These are phyloP conservation scores for Fusarium subtropicale DNA, from an alignment of 2,329 filamentous ascomycete genomes.

Conservation along the genomic window DNA sequence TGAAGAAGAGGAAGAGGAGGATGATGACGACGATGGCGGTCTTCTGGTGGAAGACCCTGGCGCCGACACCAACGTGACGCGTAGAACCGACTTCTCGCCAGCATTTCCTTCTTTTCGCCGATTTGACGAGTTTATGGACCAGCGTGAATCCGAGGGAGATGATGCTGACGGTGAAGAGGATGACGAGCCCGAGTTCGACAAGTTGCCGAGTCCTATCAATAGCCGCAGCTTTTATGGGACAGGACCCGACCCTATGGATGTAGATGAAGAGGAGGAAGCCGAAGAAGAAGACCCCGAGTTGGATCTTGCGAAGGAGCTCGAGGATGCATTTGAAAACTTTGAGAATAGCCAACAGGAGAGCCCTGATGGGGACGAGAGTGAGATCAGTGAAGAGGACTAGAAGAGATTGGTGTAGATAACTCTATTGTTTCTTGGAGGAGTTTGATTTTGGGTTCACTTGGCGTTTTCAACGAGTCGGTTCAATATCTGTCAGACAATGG, in stretches of 20 bases:
- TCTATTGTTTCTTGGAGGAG: neutral
- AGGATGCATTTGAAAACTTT: constrained; percentile 63
- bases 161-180: constrained; percentile 62
- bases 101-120: constrained; percentile 60
- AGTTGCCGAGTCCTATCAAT: constrained; percentile 66
- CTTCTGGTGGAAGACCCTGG: constrained; percentile 71
- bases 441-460: constrained; percentile 13
- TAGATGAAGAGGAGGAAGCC: constrained; percentile 47
- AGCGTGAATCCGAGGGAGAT: constrained; percentile 60
- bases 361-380: constrained; percentile 69
- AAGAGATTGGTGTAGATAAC: constrained; percentile 12
- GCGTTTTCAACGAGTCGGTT: constrained; percentile 18
- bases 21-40: constrained; percentile 67
- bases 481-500: constrained; percentile 4
- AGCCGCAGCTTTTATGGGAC: constrained; percentile 47
- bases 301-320: constrained; percentile 64
- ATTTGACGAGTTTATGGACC: constrained; percentile 66
- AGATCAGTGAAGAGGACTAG: constrained; percentile 75
- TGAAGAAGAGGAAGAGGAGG: constrained; percentile 66
- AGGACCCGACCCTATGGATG: constrained; percentile 47
- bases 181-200: constrained; percentile 61
- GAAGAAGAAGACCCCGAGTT: constrained; percentile 49
- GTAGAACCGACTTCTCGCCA: constrained; percentile 60
- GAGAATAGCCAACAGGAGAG: constrained; percentile 65
- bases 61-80: constrained; percentile 54